Percentiles rank a stretch among this genome's conserved stretches.
phyloP scores from a whole-genome alignment of 1,284 basidiomycete species.

The Fomitopsis schrenkii region DNA sequence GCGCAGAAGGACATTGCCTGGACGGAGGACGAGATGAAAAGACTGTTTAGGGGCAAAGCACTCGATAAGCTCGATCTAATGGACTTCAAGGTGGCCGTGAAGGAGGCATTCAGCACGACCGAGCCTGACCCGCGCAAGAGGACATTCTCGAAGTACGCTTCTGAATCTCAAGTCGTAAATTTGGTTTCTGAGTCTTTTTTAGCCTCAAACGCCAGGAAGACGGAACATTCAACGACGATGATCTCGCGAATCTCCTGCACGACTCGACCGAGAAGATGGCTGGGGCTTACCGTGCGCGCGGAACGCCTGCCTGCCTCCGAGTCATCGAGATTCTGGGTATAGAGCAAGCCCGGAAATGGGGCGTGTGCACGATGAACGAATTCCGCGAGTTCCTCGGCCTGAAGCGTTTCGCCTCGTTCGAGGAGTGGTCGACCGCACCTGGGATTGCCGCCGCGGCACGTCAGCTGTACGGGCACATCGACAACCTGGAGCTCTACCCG shows the following conservation, averaged over 20 bases:
- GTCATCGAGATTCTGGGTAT: slow-evolving; percentile 75
- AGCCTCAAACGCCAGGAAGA: slow-evolving; percentile 51
- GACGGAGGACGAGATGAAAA: slow-evolving; percentile 38
- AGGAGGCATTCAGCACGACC: slow-evolving; percentile 9
- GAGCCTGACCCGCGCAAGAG: slow-evolving; percentile 18
- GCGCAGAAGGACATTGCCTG: slow-evolving; percentile 58
- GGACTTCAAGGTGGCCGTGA: slow-evolving; percentile 40
- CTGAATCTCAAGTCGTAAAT: slow-evolving; percentile 14
- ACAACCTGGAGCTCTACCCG: slow-evolving; percentile 69
- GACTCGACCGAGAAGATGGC: slow-evolving; percentile 64
- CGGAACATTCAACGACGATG: slow-evolving; percentile 58
- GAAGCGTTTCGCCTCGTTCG: slow-evolving; percentile 37
- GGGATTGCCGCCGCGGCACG: slow-evolving; percentile 65
- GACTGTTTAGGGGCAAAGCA: slow-evolving; percentile 12
- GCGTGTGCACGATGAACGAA: slow-evolving; percentile 69
- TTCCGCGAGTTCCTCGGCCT: slow-evolving; percentile 58
- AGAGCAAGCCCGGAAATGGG: slow-evolving; percentile 68
- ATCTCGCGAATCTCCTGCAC: slow-evolving; percentile 42
- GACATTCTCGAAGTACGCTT: slow-evolving; percentile 37
- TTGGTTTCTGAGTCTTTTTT: neutral
- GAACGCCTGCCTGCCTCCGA: slow-evolving; percentile 64
- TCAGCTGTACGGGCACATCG: slow-evolving; percentile 68
- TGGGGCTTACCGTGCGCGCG: slow-evolving; percentile 70
- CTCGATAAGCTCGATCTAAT: slow-evolving; percentile 33
- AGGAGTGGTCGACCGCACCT: slow-evolving; percentile 76